Percentiles rank a stretch among this genome's conserved stretches.
These are phyloP conservation scores for Aspergillus alliaceus DNA, from an alignment of 2,329 filamentous ascomycete genomes.

Conservation along the genomic window DNA sequence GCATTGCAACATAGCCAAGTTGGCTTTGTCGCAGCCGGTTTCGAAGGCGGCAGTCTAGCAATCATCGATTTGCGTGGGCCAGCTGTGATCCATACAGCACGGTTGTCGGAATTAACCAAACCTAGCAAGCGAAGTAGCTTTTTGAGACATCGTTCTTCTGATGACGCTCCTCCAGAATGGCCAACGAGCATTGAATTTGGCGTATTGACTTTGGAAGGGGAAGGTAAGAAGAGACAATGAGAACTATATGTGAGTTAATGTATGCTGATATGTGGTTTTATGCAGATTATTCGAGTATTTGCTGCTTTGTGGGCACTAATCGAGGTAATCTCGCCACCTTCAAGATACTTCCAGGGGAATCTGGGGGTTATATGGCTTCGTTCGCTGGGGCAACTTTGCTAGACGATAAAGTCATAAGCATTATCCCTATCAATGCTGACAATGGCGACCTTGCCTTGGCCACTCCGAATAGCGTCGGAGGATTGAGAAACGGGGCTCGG, in stretches of 20 bases:
- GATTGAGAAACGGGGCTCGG: constrained; percentile 70
- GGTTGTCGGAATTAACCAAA: constrained; percentile 72
- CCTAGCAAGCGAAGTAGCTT: constrained; percentile 76
- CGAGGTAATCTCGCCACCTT: constrained; percentile 82
- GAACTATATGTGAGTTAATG: not conserved
- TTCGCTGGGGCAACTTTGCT: constrained; percentile 67
- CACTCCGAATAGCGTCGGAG: constrained; percentile 72
- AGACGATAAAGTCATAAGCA: constrained; percentile 69
- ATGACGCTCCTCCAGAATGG: constrained; percentile 63
- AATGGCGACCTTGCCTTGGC: constrained; percentile 75
- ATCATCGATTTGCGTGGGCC: constrained; percentile 89
- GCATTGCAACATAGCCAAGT: constrained; percentile 84
- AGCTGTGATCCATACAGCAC: constrained; percentile 73
- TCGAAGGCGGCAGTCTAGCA: constrained; percentile 75
- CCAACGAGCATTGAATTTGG: constrained; percentile 84
- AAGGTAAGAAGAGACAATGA: constrained; percentile 50
- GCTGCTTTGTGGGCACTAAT: constrained; percentile 87
- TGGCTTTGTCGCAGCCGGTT: constrained; percentile 86
- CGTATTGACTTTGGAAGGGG: constrained; percentile 89
- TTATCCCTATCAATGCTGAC: constrained; percentile 77
- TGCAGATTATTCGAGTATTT: constrained; percentile 83
- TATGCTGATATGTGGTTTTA: constrained; percentile 23
- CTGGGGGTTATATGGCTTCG: constrained; percentile 69
- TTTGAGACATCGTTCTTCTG: constrained; percentile 52
- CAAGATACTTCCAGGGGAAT: constrained; percentile 75